Evolutionary conservation across 495 filamentous ascomycete genomes (phyloP), one percentile per base, ranked within the genome.

Genomic region (Penicillium angulare): DNA sequence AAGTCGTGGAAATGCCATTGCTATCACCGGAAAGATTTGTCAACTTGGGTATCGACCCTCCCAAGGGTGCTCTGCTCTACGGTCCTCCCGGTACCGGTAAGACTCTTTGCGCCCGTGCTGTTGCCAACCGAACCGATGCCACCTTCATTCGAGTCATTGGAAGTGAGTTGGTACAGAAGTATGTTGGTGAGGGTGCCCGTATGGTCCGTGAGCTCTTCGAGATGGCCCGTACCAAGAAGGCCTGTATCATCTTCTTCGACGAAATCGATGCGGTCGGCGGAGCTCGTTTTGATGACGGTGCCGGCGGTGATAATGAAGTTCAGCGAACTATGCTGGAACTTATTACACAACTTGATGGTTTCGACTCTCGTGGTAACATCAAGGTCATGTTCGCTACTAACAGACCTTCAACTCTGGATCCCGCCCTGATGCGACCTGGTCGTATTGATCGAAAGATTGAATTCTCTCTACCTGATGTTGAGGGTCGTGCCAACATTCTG

Each of bases 351-450:
- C 79, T 98, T 50, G 93, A 98, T 69, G 93, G 93, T 48, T 98
- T 98, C 77, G 95, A 98, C 68, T 85, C 90, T 34, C 81, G 93
- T 63, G 93, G 93, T 64, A 98, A 98, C 73, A 98, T 98, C 78
- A 98, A 98, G 72, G 93, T 98, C 74, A 98, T 98, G 93, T 98
- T 98, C 64, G 93, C 93, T 51, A 98, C 93, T 61, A 98, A 98
- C 77, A 80, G 93, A 52, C 93, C 93, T 1, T 96, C 90, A 6
- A 98, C 92, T 12, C 79, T 98, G 36, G 93, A 98, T 62, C 93
- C 93, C 13, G 93, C 93, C 9, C 79, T 98, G 51, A 96, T 98
- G 89, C 82, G 93, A 68, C 93, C 93, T 8, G 93, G 93, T 27
- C 91, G 93, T 73, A 98, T 98, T 63, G 93, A 98, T 71, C 83